Evolutionary conservation across 805 yeast species (phyloP).

Genomic region (Cyberlindnera euphorbiae): DNA sequence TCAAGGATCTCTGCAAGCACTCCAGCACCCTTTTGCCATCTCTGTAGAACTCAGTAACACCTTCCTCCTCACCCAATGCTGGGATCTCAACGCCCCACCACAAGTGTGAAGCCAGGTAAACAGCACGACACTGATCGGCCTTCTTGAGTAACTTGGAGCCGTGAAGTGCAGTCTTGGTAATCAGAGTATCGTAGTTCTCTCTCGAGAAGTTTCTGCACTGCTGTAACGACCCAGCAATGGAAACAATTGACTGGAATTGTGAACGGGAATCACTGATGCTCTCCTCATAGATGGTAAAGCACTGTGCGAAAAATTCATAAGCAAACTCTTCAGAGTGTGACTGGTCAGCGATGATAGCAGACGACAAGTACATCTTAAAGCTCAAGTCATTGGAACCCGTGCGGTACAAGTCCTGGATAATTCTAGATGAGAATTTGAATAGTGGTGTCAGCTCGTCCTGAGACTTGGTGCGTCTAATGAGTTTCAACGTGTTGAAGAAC

Average conservation of each 20-base stretch:
- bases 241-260: conserved; percentile 48
- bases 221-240: conserved; percentile 48
- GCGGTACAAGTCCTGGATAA: conserved; percentile 60
- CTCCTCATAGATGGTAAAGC: conserved; percentile 80
- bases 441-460: conserved; percentile 28
- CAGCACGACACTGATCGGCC: conserved; percentile 92
- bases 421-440: conserved; percentile 71
- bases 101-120: conserved; percentile 79
- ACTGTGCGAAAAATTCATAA: conserved; percentile 85
- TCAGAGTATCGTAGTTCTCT: conserved; percentile 76
- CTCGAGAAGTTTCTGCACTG: conserved; percentile 45
- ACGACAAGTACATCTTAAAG: conserved; percentile 48
- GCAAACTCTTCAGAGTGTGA: conserved; percentile 63
- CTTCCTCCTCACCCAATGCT: conserved; percentile 41
- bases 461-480: conserved; percentile 44
- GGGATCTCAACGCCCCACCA: conserved; percentile 86
- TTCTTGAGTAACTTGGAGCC: conserved; percentile 86
- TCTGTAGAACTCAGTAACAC: conserved; percentile 36
- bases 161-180: conserved; percentile 79
- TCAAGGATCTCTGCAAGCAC: conserved; percentile 79
- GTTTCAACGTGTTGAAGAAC: conserved; percentile 53
- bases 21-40: conserved; percentile 78
- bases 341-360: conserved; percentile 80
- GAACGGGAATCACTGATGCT: conserved; percentile 46
- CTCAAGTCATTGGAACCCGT: conserved; percentile 33